phyloP scores from a whole-genome alignment of 345 rosid genomes.

The Citrus mangshanensis region DNA sequence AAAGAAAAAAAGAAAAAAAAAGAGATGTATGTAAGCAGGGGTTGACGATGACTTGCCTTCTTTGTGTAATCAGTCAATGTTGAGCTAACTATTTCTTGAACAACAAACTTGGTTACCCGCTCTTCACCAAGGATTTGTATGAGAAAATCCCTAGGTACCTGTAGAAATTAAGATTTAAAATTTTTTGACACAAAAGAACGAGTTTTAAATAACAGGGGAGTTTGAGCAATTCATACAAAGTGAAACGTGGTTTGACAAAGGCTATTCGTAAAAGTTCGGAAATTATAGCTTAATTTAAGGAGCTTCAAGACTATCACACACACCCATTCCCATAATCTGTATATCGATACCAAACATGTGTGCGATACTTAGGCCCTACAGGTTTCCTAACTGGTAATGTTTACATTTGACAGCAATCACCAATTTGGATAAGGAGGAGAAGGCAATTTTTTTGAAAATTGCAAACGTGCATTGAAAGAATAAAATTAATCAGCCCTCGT shows the following conservation, averaged over 20 bases:
- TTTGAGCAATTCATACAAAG: not conserved
- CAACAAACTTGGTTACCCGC: conserved; percentile 54
- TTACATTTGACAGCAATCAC: not conserved
- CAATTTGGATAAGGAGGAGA: not conserved
- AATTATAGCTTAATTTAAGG: not conserved
- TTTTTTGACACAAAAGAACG: not conserved
- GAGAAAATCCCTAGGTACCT: conserved; percentile 57
- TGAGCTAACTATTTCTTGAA: conserved; percentile 60
- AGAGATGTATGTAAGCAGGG: not conserved
- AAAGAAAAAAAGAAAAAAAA: too few relatives aligned
- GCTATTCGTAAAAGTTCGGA: not conserved
- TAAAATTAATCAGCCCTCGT: not conserved
- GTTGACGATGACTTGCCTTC: conserved; percentile 32
- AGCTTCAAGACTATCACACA: not conserved
- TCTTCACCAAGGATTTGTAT: conserved; percentile 52
- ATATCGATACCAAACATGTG: not conserved
- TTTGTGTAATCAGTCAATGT: conserved; percentile 54
- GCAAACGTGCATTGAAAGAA: not conserved
- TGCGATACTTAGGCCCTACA: not conserved
- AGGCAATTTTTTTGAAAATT: not conserved
- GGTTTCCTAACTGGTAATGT: not conserved
- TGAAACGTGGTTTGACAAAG: not conserved
- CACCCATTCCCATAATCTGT: not conserved
- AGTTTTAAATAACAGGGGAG: not conserved
- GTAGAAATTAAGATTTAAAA: conserved; percentile 5